Evolutionary conservation across 768 basidiomycete genomes (phyloP).

Genomic region (Pulveroboletus sp.): DNA sequence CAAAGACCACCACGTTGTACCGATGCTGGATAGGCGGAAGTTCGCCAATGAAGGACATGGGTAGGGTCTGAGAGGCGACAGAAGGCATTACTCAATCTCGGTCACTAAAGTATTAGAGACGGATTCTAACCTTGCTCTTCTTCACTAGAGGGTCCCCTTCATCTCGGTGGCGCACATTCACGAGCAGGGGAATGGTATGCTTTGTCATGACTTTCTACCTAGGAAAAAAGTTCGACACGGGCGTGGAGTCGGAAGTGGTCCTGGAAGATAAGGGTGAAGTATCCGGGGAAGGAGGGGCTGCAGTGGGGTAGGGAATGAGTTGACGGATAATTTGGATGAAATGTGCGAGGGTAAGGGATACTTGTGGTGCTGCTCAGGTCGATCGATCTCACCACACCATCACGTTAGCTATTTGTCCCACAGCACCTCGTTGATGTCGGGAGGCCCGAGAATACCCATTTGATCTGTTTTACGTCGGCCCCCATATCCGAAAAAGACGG

Average conservation of each 20-base stretch:
- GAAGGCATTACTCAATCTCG: slow-evolving; percentile 5
- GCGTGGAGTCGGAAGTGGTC: neutral
- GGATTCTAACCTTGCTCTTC: slow-evolving; percentile 11
- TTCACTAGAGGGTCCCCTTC: neutral
- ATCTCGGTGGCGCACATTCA: neutral
- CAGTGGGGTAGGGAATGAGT: neutral
- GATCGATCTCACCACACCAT: slow-evolving; percentile 10
- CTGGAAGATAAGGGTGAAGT: neutral
- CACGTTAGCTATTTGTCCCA: neutral
- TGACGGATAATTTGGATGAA: slow-evolving; percentile 3
- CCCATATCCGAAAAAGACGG: neutral
- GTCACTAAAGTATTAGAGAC: neutral
- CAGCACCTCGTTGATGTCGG: slow-evolving; percentile 17
- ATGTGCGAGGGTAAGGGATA: neutral
- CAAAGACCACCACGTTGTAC: slow-evolving; percentile 27
- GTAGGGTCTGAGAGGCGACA: neutral
- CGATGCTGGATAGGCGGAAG: slow-evolving; percentile 8
- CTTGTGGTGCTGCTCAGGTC: slow-evolving; percentile 2
- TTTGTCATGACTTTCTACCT: neutral
- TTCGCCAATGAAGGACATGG: slow-evolving; percentile 7
- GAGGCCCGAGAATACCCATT: slow-evolving; percentile 2
- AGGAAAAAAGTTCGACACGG: neutral
- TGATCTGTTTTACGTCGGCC: neutral
- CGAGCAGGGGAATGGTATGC: neutral
- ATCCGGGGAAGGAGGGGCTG: neutral